Conservation (phyloP, 164 flowering plant species). For the Amborella trichopoda region DNA sequence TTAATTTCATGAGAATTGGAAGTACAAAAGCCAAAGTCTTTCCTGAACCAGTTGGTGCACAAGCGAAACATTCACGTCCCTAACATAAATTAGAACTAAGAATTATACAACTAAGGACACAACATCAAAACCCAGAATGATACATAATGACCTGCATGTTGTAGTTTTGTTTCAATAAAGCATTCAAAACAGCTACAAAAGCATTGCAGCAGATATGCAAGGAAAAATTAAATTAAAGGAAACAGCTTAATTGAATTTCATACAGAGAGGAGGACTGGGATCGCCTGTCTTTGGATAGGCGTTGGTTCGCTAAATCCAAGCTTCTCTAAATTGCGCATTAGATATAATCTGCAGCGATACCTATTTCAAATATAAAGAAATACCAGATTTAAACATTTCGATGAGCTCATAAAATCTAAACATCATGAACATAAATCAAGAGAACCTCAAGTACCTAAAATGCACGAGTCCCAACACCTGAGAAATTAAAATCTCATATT, state of each 20-base stretch:
- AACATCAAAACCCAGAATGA: too few relatives aligned
- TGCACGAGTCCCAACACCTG: not conserved
- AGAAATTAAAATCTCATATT: too few relatives aligned
- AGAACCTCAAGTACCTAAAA: not conserved
- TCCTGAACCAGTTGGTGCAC: slow-evolving; percentile 98
- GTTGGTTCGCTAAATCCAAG: slow-evolving; percentile 92
- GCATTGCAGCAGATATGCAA: not conserved
- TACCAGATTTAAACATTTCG: not conserved
- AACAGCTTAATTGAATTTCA: slow-evolving; percentile 21
- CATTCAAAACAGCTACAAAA: not conserved
- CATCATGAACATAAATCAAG: not conserved
- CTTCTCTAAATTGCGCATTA: slow-evolving; percentile 50
- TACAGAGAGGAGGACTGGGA: slow-evolving; percentile 93
- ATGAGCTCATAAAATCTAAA: not conserved
- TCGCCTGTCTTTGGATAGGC: slow-evolving; percentile 98
- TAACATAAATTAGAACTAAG: slow-evolving; percentile 7
- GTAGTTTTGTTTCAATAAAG: too few relatives aligned
- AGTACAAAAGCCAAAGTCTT: slow-evolving; percentile 85
- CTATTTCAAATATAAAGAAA: slow-evolving; percentile 20
- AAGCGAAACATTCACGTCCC: slow-evolving; percentile 96
- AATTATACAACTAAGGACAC: too few relatives aligned
- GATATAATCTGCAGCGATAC: slow-evolving; percentile 43
- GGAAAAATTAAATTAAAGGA: not conserved
- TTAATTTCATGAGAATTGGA: slow-evolving; percentile 83
- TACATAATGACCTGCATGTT: too few relatives aligned